Conservation (phyloP, 2,329 filamentous ascomycete genomes). For the Cladosporium cucumerinum region DNA sequence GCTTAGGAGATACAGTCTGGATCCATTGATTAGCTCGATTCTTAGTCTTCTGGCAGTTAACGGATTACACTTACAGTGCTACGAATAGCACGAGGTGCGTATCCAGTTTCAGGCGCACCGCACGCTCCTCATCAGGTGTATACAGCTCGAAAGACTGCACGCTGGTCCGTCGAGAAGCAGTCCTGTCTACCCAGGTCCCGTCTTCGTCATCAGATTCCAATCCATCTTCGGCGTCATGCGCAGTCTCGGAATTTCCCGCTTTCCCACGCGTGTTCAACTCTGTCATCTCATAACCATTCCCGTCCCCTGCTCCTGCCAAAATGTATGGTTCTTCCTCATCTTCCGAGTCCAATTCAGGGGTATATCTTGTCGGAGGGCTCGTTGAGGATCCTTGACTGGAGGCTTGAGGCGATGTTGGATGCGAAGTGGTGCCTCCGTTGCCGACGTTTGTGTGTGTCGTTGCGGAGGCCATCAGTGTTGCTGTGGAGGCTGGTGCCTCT, state of each 20-base stretch:
- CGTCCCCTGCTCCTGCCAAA: conserved; percentile 21
- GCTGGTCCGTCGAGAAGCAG: conserved; percentile 19
- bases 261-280: conserved; percentile 16
- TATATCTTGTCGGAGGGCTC: conserved; percentile 7
- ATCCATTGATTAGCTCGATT: neutral
- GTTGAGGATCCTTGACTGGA: conserved; percentile 1
- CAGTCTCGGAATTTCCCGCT: neutral
- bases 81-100: conserved; percentile 74
- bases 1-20: conserved; percentile 69
- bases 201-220: conserved; percentile 30
- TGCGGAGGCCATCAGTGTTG: neutral
- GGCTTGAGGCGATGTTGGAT: neutral
- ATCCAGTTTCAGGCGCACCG: conserved; percentile 63
- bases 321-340: conserved; percentile 21
- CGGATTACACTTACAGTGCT: conserved; percentile 48
- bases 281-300: conserved; percentile 28
- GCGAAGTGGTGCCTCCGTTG: neutral
- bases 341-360: conserved; percentile 26
- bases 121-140: conserved; percentile 61
- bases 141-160: conserved; percentile 51
- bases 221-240: conserved; percentile 18
- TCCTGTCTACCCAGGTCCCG: neutral
- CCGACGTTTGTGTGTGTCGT: neutral
- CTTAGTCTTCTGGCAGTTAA: neutral
- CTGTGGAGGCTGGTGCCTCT: neutral